Evolutionary conservation across 2,329 filamentous ascomycete genomes (phyloP), one percentile per base, ranked within the genome.

Genomic region (Akanthomyces dipterigenus): DNA sequence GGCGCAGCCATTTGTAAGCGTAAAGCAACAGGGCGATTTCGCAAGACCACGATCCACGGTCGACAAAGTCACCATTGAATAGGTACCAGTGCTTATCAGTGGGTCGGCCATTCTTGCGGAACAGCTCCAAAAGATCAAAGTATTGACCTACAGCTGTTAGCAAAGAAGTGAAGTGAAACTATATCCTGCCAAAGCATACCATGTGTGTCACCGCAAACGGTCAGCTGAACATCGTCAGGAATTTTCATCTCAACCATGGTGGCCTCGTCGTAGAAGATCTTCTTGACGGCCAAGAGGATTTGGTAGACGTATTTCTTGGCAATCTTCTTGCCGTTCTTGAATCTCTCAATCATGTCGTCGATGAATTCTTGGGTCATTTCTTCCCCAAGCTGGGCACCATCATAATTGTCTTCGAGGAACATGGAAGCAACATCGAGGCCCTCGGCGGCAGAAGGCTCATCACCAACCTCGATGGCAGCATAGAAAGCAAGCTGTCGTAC

Each of bases 21-120:
- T 97, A 99, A 22, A 99, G 81, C 12, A 97, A 81, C 51, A 99
- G 82, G 12, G 92, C 93, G 67, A 99, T 96, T 74, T 99, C 95
- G n/a, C 88, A 92, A 7, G 93, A 98, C 95, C 95, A 99, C 42
- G 92, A 97, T 31, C 95, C 95, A 72, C 95, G 86, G 73, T 99
- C 95, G 59, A 99, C 95, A 71, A 99, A 99, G 77, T 99, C 95
- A 66, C 95, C 95, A 74, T 99, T 99, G 82, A 99, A 99, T 14
- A 99, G 83, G 73, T 98, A 99, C 74, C 88, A 90, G 73, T 98
- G 92, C 72, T 89, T 91, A 64, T 93, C 91, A 18, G 83, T 85
- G 0, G 95, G 95, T 65, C 82, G 84, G 46, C 95, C 95, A 68
- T 96, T 97, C 62, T 95, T 83, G 65, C 90, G 83, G 86, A 99